These are phyloP conservation scores for Diutina scorzettiae DNA, from an alignment of 1,139 yeast species.

Conservation along the genomic window DNA sequence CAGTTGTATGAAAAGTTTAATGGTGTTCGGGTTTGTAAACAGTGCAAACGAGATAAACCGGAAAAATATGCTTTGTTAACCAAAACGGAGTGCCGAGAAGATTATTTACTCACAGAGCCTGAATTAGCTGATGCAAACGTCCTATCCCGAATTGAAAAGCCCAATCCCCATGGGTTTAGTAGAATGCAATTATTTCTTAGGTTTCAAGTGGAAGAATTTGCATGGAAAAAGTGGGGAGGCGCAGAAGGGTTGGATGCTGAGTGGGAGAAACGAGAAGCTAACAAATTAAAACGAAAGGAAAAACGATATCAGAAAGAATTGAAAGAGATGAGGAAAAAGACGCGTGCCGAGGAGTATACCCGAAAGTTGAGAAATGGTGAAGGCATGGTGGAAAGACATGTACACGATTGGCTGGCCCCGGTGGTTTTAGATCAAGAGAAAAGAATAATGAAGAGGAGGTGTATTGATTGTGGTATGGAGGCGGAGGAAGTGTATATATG, in stretches of 20 bases:
- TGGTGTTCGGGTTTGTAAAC: constrained; percentile 60
- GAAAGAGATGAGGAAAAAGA: constrained; percentile 76
- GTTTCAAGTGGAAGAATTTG: constrained; percentile 83
- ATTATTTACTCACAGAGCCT: constrained; percentile 85
- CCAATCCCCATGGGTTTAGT: constrained; percentile 90
- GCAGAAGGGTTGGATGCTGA: constrained; percentile 83
- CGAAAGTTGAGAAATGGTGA: constrained; percentile 50
- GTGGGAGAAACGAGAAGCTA: constrained; percentile 73
- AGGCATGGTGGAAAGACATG: constrained; percentile 42
- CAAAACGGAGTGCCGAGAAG: constrained; percentile 91
- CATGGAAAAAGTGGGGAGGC: constrained; percentile 93
- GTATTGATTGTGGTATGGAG: constrained; percentile 77
- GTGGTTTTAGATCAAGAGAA: constrained; percentile 24
- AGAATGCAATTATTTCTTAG: constrained; percentile 88
- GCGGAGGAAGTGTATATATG: constrained; percentile 47
- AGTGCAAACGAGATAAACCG: constrained; percentile 60
- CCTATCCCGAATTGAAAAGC: constrained; percentile 72
- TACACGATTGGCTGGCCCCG: constrained; percentile 70
- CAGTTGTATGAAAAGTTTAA: constrained; percentile 56
- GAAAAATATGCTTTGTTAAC: constrained; percentile 86
- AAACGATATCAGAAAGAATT: constrained; percentile 65
- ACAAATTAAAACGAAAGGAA: constrained; percentile 62
- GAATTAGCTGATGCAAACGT: constrained; percentile 64
- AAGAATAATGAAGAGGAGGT: constrained; percentile 41
- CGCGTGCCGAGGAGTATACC: constrained; percentile 87